A percentile compares a stretch with the other conserved stretches of the same genome.
Conservation (phyloP, 2,329 filamentous ascomycete genomes). For the Alternaria arborescens region DNA sequence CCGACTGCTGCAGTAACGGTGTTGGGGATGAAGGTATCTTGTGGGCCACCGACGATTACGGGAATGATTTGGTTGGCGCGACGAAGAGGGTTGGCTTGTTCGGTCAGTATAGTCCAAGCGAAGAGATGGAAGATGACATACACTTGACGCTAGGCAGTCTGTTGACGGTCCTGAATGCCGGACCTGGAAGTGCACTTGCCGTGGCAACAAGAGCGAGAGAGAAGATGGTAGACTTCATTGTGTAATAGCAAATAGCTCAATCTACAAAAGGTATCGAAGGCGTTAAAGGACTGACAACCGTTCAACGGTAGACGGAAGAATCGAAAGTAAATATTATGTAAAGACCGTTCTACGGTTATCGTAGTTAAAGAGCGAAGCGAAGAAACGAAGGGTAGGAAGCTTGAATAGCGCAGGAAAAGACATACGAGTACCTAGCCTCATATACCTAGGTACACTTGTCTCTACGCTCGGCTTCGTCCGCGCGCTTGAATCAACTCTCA, state of each 20-base stretch:
- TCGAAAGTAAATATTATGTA: slow-evolving; percentile 26
- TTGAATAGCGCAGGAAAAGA: background rate
- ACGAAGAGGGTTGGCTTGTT: slow-evolving; percentile 30
- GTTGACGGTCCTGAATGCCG: slow-evolving; percentile 11
- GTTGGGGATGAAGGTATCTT: slow-evolving; percentile 43
- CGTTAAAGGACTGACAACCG: slow-evolving; percentile 21
- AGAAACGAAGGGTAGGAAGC: slow-evolving; percentile 14
- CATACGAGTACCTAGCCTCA: background rate
- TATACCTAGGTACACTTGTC: slow-evolving; percentile 1
- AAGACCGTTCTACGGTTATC: slow-evolving; percentile 38
- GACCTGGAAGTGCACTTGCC: slow-evolving; percentile 26
- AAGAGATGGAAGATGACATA: background rate
- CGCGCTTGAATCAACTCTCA: slow-evolving; percentile 1
- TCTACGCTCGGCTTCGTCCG: slow-evolving; percentile 1
- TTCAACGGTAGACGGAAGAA: slow-evolving; percentile 31
- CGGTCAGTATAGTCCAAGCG: background rate
- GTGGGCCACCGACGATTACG: slow-evolving; percentile 42
- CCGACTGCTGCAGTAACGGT: slow-evolving; percentile 37
- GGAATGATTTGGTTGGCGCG: slow-evolving; percentile 38
- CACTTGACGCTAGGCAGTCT: slow-evolving; percentile 11
- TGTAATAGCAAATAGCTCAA: slow-evolving; percentile 3
- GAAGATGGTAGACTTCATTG: slow-evolving; percentile 28
- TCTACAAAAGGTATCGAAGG: slow-evolving; percentile 4
- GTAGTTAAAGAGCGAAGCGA: slow-evolving; percentile 27
- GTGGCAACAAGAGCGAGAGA: slow-evolving; percentile 22